Conservation (phyloP, 305 asterid genomes). For the Fraxinus velutina region DNA sequence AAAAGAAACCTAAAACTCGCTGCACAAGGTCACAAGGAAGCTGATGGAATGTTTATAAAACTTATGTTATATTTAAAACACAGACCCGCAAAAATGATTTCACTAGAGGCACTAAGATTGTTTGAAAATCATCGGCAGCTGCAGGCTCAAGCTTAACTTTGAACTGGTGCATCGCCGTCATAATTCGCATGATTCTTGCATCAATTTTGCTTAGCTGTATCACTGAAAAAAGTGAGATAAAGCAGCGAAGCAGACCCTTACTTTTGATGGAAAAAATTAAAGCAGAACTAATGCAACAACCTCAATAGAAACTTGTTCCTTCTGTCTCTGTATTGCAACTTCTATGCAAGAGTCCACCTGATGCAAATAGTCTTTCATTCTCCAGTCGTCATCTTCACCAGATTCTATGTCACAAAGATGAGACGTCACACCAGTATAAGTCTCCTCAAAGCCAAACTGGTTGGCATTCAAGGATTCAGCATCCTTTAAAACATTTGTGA, state of each 20-base stretch:
- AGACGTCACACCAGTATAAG: constrained; percentile 56
- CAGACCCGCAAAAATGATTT: constrained; percentile 83
- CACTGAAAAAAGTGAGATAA: constrained; percentile 33
- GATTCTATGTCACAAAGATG: constrained; percentile 75
- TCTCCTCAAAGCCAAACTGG: constrained; percentile 76
- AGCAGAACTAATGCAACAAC: constrained; percentile 38
- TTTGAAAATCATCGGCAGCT: constrained; percentile 61
- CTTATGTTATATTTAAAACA: constrained; percentile 18
- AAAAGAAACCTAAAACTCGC: constrained; percentile 24
- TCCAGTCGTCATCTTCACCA: constrained; percentile 78
- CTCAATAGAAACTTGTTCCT: constrained; percentile 81
- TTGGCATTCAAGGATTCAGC: constrained; percentile 66
- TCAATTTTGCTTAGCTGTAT: constrained; percentile 87
- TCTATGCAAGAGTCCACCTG: constrained; percentile 85
- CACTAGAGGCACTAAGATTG: constrained; percentile 17
- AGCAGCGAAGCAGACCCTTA: constrained; percentile 21
- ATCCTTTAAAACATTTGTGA: constrained; percentile 79
- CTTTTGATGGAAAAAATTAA: constrained; percentile 17
- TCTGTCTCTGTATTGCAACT: constrained; percentile 84
- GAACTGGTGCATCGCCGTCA: constrained; percentile 69
- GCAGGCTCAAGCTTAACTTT: constrained; percentile 64
- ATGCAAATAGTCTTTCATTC: constrained; percentile 62
- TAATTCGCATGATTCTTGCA: constrained; percentile 64
- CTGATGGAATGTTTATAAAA: constrained; percentile 1
- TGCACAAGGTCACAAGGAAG: constrained; percentile 16